These are phyloP conservation scores for Fusarium continuum DNA, from an alignment of 2,329 filamentous ascomycete genomes.

Conservation along the genomic window DNA sequence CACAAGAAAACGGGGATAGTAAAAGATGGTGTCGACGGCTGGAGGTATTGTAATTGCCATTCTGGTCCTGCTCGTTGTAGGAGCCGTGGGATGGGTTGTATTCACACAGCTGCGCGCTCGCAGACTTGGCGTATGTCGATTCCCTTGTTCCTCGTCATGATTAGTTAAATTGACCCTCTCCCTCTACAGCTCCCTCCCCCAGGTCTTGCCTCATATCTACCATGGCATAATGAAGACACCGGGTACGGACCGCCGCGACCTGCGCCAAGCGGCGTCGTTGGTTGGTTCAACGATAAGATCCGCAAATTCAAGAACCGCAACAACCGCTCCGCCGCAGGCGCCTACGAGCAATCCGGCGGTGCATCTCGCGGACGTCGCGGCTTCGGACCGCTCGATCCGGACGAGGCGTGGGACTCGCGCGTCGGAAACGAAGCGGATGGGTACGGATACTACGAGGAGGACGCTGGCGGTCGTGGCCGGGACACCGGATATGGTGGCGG, in stretches of 20 bases:
- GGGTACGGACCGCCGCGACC: conserved; percentile 63
- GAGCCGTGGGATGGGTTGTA: conserved; percentile 71
- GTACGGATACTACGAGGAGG: conserved; percentile 78
- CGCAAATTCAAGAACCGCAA: conserved; percentile 71
- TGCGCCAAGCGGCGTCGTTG: conserved; percentile 69
- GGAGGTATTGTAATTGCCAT: conserved; percentile 79
- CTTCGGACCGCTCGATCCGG: conserved; percentile 77
- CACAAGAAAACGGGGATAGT: conserved; percentile 1
- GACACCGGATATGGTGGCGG: conserved; percentile 50
- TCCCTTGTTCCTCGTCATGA: not conserved
- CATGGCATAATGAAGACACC: conserved; percentile 66
- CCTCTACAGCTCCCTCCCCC: conserved; percentile 72
- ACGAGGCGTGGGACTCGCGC: conserved; percentile 85
- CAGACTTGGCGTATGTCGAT: conserved; percentile 69
- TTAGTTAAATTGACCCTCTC: conserved; percentile 13
- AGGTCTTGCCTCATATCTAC: conserved; percentile 72
- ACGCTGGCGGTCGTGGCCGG: conserved; percentile 46
- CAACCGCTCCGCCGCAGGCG: conserved; percentile 72
- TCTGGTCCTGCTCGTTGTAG: conserved; percentile 67
- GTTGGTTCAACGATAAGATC: conserved; percentile 77
- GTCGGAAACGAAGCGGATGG: conserved; percentile 77
- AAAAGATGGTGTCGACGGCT: conserved; percentile 64
- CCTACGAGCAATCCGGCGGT: conserved; percentile 71
- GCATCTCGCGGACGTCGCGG: conserved; percentile 59
- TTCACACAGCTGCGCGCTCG: conserved; percentile 78